Conservation (phyloP, 2,329 filamentous ascomycete species). For the Trichoderma breve region DNA sequence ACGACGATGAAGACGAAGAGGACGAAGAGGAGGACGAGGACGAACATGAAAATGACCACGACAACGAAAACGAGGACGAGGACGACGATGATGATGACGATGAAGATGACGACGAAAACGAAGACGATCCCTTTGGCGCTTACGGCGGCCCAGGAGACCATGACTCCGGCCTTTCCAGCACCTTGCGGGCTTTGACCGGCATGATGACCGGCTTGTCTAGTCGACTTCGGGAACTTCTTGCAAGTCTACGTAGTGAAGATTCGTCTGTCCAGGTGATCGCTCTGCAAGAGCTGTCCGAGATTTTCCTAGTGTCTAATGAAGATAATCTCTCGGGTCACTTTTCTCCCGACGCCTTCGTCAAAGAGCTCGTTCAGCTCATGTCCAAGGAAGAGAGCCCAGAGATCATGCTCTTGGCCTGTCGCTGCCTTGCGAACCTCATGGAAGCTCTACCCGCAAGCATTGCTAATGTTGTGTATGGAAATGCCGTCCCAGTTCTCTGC, state of each 20-base stretch:
- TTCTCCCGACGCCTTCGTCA: constrained; percentile 89
- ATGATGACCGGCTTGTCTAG: constrained; percentile 86
- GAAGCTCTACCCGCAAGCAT: constrained; percentile 91
- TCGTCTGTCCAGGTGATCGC: constrained; percentile 90
- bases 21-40: constrained; percentile 43
- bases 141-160: constrained; percentile 67
- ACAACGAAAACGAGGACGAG: constrained; percentile 33
- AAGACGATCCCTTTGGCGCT: constrained; percentile 60
- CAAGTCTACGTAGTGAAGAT: constrained; percentile 75
- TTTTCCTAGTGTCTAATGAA: constrained; percentile 91
- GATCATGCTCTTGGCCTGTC: constrained; percentile 94
- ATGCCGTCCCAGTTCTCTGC: constrained; percentile 89
- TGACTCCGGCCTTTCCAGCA: constrained; percentile 69
- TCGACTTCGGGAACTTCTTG: constrained; percentile 74
- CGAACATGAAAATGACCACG: constrained; percentile 58
- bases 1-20: constrained; percentile 38
- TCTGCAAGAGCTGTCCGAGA: constrained; percentile 87
- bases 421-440: constrained; percentile 96
- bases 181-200: constrained; percentile 80
- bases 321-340: constrained; percentile 96
- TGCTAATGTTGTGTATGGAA: constrained; percentile 95
- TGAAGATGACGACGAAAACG: constrained; percentile 56
- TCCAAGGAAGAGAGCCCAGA: constrained; percentile 93
- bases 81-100: constrained; percentile 44
- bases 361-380: constrained; percentile 90